Percentiles rank a stretch among this genome's conserved stretches.
phyloP scores from a whole-genome alignment of 1,284 basidiomycete species.

The Thelephora terrestris region DNA sequence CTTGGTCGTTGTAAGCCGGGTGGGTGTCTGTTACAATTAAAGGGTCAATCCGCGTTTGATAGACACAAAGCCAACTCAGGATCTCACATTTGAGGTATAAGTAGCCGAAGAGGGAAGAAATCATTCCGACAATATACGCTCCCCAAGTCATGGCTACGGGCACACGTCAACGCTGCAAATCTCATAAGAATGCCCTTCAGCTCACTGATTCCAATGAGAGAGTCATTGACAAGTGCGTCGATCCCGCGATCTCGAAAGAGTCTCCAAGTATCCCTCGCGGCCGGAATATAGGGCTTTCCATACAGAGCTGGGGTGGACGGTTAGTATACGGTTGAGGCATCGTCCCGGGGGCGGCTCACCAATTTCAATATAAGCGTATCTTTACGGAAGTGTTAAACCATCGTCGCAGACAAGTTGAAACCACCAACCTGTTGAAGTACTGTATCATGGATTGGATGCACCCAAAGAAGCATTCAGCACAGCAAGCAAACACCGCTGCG shows the following conservation, averaged over 20 bases:
- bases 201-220: slow-evolving; percentile 71
- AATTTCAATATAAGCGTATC: slow-evolving; percentile 80
- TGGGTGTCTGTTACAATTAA: slow-evolving; percentile 40
- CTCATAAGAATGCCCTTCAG: slow-evolving; percentile 1
- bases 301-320: slow-evolving; percentile 49
- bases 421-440: slow-evolving; percentile 70
- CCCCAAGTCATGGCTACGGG: slow-evolving; percentile 58
- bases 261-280: slow-evolving; percentile 90
- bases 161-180: neutral
- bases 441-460: slow-evolving; percentile 63
- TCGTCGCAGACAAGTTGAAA: slow-evolving; percentile 1
- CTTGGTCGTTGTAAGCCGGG: slow-evolving; percentile 61
- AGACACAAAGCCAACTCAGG: no score
- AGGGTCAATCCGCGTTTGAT: slow-evolving; percentile 5
- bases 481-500: slow-evolving; percentile 67
- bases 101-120: slow-evolving; percentile 74
- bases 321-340: neutral
- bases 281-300: slow-evolving; percentile 77
- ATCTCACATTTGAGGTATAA: slow-evolving; percentile 71
- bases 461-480: slow-evolving; percentile 73
- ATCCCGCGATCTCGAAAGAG: slow-evolving; percentile 79
- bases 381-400: slow-evolving; percentile 13
- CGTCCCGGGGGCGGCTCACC: slow-evolving; percentile 27
- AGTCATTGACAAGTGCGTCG: slow-evolving; percentile 81
- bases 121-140: slow-evolving; percentile 67